A percentile compares a stretch with the other conserved stretches of the same genome.
Evolutionary conservation across 495 filamentous ascomycete genomes (phyloP).

Genomic region (Aspergillus conjunctus): DNA sequence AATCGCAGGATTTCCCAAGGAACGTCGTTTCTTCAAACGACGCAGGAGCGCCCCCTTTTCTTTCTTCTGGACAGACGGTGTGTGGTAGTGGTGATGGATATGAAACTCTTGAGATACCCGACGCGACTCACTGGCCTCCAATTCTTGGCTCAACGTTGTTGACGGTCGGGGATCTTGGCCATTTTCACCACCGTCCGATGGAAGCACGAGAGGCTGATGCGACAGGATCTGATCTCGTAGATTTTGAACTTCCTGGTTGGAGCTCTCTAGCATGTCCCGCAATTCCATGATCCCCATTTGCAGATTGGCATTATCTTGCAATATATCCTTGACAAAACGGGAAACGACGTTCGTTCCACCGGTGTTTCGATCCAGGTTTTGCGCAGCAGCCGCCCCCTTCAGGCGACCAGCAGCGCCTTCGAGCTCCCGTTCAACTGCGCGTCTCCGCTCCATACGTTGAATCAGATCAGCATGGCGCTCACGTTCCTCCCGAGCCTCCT

Average conservation of each 20-base stretch:
- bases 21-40: constrained; percentile 72
- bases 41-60: constrained; percentile 52
- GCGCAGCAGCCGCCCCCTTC: constrained; percentile 74
- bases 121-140: constrained; percentile 55
- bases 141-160: constrained; percentile 68
- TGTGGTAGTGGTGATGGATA: constrained; percentile 91
- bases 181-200: constrained; percentile 31
- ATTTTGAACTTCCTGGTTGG: constrained; percentile 90
- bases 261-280: constrained; percentile 84
- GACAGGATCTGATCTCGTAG: constrained; percentile 80
- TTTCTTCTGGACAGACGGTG: constrained; percentile 53
- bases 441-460: constrained; percentile 74
- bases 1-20: constrained; percentile 53
- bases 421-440: constrained; percentile 73
- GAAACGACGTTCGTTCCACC: constrained; percentile 71
- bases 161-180: constrained; percentile 24
- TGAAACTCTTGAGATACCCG: constrained; percentile 74
- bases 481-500: constrained; percentile 78
- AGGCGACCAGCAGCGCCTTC: constrained; percentile 73
- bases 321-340: constrained; percentile 91
- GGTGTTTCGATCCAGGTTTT: constrained; percentile 56
- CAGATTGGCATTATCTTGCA: constrained; percentile 92
- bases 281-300: constrained; percentile 89
- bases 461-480: constrained; percentile 81
- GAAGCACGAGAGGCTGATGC: constrained; percentile 65